Evolutionary conservation across 495 filamentous ascomycete genomes (phyloP), one percentile per base, ranked within the genome.

Genomic region (Aspergillus diversus): DNA sequence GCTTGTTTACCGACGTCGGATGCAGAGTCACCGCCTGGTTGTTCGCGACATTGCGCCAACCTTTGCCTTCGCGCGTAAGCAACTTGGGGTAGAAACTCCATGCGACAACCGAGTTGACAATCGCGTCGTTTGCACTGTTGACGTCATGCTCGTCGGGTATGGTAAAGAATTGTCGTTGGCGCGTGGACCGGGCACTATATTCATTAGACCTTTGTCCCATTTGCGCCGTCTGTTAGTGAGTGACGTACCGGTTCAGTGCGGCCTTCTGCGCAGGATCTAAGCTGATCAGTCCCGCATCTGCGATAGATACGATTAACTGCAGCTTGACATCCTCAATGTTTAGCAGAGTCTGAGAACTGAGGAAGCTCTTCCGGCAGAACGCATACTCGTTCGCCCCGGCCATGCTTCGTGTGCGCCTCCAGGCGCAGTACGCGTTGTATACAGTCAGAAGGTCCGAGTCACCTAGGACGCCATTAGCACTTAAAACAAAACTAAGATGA

Each of bases 11-110:
- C 0, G 92, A 95, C 13, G 86, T 89, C 0, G 92, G 91, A 69
- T 95, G 91, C 8, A 98, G 71, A 55, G 84, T 89, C 60, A 97
- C 92, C 47, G 82, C 81, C 69, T 97, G 93, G 75, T 93, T 96
- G 72, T 97, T 97, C 21, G 89, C 83, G 27, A 96, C 84, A 61
- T 97, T 97, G 48, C 92, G 86, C 84, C 93, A 92, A 16, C 92
- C 92, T 75, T 92, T 96, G 42, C 91, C 92, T 55, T 98, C 93
- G 56, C 88, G 87, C 8, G 87, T 84, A 8, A 97, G 80, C 2
- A 99, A 86, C 67, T 97, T 97, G 3, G 95, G 95, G 67, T 99
- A 97, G 80, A 99, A 97, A 54, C 90, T 91, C 84, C 90, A 94
- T 0, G 92, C 90, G 57, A 97, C 88, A 39, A 96, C 90, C 0